Evolutionary conservation across 2,329 filamentous ascomycete species (phyloP).

Genomic region (Fusarium verticillioides): DNA sequence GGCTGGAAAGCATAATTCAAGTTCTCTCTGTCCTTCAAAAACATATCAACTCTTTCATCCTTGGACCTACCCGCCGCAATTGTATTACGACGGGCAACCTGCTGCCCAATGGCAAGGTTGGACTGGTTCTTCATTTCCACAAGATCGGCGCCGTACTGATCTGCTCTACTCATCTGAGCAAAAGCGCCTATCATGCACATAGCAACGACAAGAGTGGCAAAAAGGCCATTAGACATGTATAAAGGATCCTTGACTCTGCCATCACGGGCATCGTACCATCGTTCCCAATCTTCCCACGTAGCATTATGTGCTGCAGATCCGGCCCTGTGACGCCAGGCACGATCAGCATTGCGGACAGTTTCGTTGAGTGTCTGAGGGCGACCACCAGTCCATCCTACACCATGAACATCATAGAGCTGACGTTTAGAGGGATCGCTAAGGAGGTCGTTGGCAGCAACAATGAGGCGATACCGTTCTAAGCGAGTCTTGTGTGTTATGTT

Average conservation of each 20-base stretch:
- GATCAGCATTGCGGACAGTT: conserved; percentile 53
- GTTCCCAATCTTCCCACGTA: conserved; percentile 98
- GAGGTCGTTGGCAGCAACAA: conserved; percentile 88
- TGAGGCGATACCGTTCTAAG: conserved; percentile 89
- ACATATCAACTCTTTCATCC: conserved; percentile 78
- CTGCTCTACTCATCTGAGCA: conserved; percentile 77
- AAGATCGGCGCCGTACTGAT: conserved; percentile 68
- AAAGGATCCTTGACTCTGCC: conserved; percentile 61
- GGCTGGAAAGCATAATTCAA: conserved; percentile 49
- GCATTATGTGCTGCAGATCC: conserved; percentile 74
- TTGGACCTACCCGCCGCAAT: conserved; percentile 63
- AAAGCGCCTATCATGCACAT: conserved; percentile 77
- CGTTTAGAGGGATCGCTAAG: conserved; percentile 84
- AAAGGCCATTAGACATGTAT: conserved; percentile 82
- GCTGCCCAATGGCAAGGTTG: conserved; percentile 71
- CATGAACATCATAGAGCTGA: conserved; percentile 82
- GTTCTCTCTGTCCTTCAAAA: conserved; percentile 77
- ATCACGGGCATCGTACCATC: conserved; percentile 71
- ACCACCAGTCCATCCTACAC: conserved; percentile 80
- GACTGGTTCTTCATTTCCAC: conserved; percentile 75
- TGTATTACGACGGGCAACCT: conserved; percentile 64
- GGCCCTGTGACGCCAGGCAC: conserved; percentile 60
- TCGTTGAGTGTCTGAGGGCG: conserved; percentile 61
- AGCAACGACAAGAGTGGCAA: conserved; percentile 74
- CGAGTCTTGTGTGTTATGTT: conserved; percentile 66